Base-by-base conservation (phyloP, 768 basidiomycete species). In the Leccinum fibrillosum region DNA sequence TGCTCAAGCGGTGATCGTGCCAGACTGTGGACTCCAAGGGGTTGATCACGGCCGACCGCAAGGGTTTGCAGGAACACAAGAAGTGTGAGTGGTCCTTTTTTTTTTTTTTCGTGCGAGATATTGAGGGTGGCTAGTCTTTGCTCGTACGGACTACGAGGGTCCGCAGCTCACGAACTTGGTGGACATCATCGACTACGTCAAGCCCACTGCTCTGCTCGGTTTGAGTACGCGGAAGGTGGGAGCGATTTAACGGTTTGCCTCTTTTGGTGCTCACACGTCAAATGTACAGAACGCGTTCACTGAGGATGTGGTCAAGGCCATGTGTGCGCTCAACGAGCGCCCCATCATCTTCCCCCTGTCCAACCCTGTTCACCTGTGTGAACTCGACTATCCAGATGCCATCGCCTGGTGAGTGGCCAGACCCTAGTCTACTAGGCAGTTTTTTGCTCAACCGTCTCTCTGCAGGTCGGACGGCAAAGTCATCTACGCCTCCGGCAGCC, bases 271-370 rank as follows among this genome's bases (percentile, higher is more conserved):
- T 60, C 55, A 58, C 34, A 47, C 25, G 0, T 42, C 17, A 3
- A 39, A 10, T 9, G 25, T 49, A 23, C 56, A 76, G 72, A 76
- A 75, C 44, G 86, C 87, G 1, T 92, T 92, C 76, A 80, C 76
- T 11, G 78, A 86, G 68, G 75, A 81, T 11, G 83, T 85, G 32
- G 82, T 92, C 32, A 76, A 76, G 54, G 72, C 78, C 39, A 89
- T 92, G 88, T 80, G 82, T 17, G 72, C 77, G 8, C 72, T 86
- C 48, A 91, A 90, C 72, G 64, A 72, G 17, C 82, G 82, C 2
- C 90, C 90, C n/a, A 86, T 91, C 75, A 82, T 92, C 67, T 90
- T 92, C 76, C 89, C 90, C 34, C 80, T 92, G 1, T 89, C 87
- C 34, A 92, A 92, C 69, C 90, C 90, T 12, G 75, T 85, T 25